Percentiles rank a stretch among this genome's conserved stretches.
phyloP scores from a whole-genome alignment of 306 rosid genomes.

The Lotus japonicus region DNA sequence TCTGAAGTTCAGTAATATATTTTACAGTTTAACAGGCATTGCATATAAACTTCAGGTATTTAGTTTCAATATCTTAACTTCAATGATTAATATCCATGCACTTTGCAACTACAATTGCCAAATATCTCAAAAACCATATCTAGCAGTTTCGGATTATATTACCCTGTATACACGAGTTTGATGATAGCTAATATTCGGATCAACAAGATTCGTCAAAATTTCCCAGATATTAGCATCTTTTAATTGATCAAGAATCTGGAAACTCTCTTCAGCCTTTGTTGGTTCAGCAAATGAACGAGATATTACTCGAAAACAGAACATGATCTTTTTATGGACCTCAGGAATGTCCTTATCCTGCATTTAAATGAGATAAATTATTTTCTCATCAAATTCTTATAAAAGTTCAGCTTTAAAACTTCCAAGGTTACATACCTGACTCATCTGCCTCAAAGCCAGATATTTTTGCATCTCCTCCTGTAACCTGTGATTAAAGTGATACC shows the following conservation, averaged over 20 bases:
- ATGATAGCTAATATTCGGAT: conserved; percentile 66
- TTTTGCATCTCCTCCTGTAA: conserved; percentile 95
- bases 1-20: conserved; percentile 12
- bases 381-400: conserved; percentile 24
- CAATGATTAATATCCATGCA: background rate
- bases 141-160: conserved; percentile 25
- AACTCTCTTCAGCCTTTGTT: conserved; percentile 79
- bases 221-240: conserved; percentile 87
- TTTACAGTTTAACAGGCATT: background rate
- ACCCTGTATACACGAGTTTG: conserved; percentile 66
- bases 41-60: background rate
- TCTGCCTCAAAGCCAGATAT: conserved; percentile 81
- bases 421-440: conserved; percentile 59
- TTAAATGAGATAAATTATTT: conserved; percentile 30
- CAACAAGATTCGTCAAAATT: conserved; percentile 74
- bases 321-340: conserved; percentile 77
- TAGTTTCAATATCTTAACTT: background rate
- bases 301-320: conserved; percentile 74
- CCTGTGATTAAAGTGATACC: conserved; percentile 60
- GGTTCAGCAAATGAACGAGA: conserved; percentile 93
- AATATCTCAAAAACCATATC: background rate
- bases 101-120: conserved; percentile 5
- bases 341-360: conserved; percentile 88
- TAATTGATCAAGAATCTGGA: conserved; percentile 86
- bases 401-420: conserved; percentile 14